Percentiles rank a stretch among this genome's conserved stretches.
Conservation (phyloP, 2,329 filamentous ascomycete species). For the Colletotrichum sp. region DNA sequence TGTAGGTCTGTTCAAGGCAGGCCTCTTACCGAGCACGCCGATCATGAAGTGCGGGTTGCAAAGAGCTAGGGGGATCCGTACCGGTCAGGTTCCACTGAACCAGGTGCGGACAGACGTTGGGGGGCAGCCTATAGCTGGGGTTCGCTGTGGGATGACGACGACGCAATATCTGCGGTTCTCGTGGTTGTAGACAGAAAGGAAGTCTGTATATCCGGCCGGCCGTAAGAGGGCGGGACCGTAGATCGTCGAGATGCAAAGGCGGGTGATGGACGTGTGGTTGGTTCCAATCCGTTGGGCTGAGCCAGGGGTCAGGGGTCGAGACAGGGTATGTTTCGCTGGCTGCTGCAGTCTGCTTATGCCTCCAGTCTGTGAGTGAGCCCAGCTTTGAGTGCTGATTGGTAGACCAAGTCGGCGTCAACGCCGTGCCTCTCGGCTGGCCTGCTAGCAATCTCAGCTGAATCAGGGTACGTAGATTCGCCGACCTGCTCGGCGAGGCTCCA, state of each 20-base stretch:
- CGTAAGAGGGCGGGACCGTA: slow-evolving; percentile 1
- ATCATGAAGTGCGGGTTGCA: background rate
- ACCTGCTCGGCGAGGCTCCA: background rate
- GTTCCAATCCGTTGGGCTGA: slow-evolving; percentile 15
- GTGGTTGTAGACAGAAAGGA: background rate
- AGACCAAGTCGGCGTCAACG: background rate
- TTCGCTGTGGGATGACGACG: background rate
- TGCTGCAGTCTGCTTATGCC: slow-evolving; percentile 13
- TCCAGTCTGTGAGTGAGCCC: background rate
- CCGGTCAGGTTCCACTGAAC: background rate
- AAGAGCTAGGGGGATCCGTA: background rate
- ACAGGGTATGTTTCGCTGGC: slow-evolving; percentile 1
- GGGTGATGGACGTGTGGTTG: slow-evolving; percentile 12
- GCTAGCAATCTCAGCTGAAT: slow-evolving; percentile 10
- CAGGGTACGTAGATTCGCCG: background rate
- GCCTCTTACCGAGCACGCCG: background rate
- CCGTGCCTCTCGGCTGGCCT: slow-evolving; percentile 10
- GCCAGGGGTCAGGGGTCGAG: slow-evolving; percentile 11
- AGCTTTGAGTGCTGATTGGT: background rate
- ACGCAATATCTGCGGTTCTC: background rate
- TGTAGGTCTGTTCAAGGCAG: background rate
- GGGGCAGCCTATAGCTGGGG: background rate
- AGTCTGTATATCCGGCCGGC: background rate
- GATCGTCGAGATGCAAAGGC: slow-evolving; percentile 9
- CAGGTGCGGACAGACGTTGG: background rate